phyloP scores from a whole-genome alignment of 192 early-diverging fungal species.

The Coemansia sp. region DNA sequence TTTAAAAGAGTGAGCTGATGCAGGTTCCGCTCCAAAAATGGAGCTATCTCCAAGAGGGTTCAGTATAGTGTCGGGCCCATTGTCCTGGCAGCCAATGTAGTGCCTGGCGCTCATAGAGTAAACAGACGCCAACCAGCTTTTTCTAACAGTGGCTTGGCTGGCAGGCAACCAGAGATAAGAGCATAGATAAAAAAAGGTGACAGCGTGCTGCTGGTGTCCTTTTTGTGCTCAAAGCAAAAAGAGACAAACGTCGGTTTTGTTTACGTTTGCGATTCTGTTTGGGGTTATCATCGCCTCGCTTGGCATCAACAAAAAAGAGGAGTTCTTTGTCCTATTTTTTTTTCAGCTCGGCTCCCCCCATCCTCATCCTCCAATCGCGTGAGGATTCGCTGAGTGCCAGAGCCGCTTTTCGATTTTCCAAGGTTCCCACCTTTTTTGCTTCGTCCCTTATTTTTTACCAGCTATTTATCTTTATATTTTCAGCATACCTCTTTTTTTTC shows the following conservation, averaged over 20 bases:
- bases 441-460: constrained; percentile 1
- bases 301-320: neutral
- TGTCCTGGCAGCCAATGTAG: neutral
- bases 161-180: neutral
- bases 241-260: neutral
- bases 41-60: neutral
- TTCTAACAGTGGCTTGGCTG: too few relatives aligned
- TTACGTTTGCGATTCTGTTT: neutral
- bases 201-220: neutral
- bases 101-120: neutral
- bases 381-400: neutral
- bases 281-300: neutral
- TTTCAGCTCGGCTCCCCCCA: constrained; percentile 12
- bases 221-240: neutral
- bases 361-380: constrained; percentile 3
- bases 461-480: constrained; percentile 12
- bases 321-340: neutral
- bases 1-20: neutral
- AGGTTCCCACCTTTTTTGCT: constrained; percentile 1
- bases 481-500: neutral
- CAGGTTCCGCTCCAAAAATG: neutral
- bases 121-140: too few relatives aligned
- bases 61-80: neutral
- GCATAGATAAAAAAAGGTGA: neutral
- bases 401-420: constrained; percentile 6